These are phyloP conservation scores for Flaveria robusta DNA, from an alignment of 129 eudicot genomes.

Conservation along the genomic window DNA sequence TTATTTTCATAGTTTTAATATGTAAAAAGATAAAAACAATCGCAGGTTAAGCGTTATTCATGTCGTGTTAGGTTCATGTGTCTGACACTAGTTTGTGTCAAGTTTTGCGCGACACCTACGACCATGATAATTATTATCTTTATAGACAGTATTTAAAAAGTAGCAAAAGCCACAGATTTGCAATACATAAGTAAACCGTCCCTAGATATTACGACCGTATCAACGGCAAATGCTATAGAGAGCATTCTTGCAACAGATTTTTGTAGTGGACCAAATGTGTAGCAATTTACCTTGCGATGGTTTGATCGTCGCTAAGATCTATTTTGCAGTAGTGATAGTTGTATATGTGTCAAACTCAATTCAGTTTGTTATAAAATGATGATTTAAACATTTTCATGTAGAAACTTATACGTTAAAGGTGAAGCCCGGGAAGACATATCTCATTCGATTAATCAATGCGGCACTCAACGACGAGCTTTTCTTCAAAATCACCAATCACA, in stretches of 20 bases:
- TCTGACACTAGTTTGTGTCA: too few species aligned
- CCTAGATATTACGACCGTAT: too few species aligned
- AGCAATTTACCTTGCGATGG: background rate
- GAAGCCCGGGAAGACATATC: conserved; percentile 71
- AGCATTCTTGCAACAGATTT: too few species aligned
- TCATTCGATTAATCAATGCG: conserved; percentile 68
- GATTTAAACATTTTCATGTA: conserved; percentile 15
- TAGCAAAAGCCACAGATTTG: too few species aligned
- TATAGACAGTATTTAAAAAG: too few species aligned
- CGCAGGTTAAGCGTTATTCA: too few species aligned
- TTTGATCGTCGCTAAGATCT: background rate
- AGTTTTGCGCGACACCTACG: too few species aligned
- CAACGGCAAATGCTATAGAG: too few species aligned
- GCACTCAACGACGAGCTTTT: conserved; percentile 80
- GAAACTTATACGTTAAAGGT: conserved; percentile 63
- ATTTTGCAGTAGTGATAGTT: background rate
- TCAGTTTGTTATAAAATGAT: background rate
- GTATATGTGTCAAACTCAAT: background rate
- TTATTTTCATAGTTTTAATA: background rate
- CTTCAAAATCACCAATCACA: conserved; percentile 60
- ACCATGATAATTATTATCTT: too few species aligned
- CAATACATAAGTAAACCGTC: too few species aligned
- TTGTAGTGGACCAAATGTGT: background rate
- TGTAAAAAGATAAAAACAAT: too few species aligned
- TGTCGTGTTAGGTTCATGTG: too few species aligned